A percentile compares a stretch with the other conserved stretches of the same genome.
These are phyloP conservation scores for Stachybotrys chlorohalonatus DNA, from an alignment of 2,329 filamentous ascomycete species.

Conservation along the genomic window DNA sequence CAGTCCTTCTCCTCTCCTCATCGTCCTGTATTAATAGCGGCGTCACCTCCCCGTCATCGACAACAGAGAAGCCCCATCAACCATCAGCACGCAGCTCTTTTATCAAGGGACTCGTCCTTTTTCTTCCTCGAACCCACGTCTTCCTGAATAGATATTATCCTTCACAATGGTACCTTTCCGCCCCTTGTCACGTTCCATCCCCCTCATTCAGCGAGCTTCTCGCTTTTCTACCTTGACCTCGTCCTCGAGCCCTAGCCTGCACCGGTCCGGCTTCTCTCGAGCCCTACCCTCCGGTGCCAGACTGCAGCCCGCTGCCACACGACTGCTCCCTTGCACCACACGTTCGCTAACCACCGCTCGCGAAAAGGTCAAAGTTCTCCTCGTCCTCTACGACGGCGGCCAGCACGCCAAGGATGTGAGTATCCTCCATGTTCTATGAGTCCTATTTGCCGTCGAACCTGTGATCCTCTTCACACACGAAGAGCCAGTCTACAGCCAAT, in stretches of 20 bases:
- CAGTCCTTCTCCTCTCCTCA: neutral
- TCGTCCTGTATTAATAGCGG: neutral
- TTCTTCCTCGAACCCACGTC: constrained; percentile 3
- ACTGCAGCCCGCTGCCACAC: constrained; percentile 34
- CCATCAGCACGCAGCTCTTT: neutral
- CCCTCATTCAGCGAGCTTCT: constrained; percentile 15
- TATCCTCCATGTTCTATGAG: constrained; percentile 3
- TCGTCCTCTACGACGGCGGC: constrained; percentile 87
- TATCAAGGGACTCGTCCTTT: neutral
- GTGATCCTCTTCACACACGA: neutral
- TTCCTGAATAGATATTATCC: neutral
- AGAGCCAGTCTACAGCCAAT: neutral
- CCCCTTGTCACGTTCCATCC: constrained; percentile 15
- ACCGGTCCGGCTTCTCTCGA: constrained; percentile 8
- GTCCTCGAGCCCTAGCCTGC: constrained; percentile 8
- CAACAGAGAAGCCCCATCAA: too few relatives aligned
- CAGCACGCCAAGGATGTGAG: constrained; percentile 79
- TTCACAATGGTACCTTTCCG: constrained; percentile 20
- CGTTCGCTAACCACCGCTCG: constrained; percentile 44
- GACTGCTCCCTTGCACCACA: constrained; percentile 16
- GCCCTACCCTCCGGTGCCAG: constrained; percentile 6
- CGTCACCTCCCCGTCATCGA: too few relatives aligned
- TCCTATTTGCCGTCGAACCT: neutral
- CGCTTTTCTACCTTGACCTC: constrained; percentile 13
- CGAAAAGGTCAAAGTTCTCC: constrained; percentile 82